Base-by-base conservation (phyloP, 306 rosid genomes). In the Phaseolus lunatus region DNA sequence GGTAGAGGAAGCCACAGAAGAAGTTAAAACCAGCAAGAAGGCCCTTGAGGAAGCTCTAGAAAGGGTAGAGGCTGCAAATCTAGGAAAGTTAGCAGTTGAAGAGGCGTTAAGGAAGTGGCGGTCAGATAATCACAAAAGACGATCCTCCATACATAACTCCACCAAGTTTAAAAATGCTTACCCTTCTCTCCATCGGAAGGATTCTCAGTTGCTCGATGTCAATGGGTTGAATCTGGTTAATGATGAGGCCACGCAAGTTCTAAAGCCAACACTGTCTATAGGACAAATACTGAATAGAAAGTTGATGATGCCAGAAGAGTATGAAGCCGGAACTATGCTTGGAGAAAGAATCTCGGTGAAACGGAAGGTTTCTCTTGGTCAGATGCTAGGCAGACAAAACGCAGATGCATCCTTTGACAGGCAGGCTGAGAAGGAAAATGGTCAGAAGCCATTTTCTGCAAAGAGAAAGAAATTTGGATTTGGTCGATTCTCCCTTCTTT, bases 31-130 rank as follows among this genome's bases (percentile, higher is more conserved):
- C 65, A 90, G 94, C 89, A 85, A 88, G 83, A 84, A 20, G 73
- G 92, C 85, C 22, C 72, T 95, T 80, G 97, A 95, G 83, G 97
- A 87, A 78, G 99, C 97, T 68, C 67, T 92, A 70, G 85, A 85
- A 77, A 88, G 96, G 81, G 97, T 90, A 72, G 99, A 92, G 65
- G 89, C 91, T 76, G 99, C 99, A 76, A 91, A 89, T 73, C 75
- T 39, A 74, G 99, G 88, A 53, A 95, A 89, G 87, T 85, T 86
- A 15, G 92, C 77, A 14, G 91, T 95, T 18, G 96, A 95, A 85
- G 99, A 92, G 77, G 87, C 96, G 1, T 89, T 92, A 67, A 91
- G 96, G 78, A 92, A 83, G 71, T 95, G 99, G 99, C 87, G 96
- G 35, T 89, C 94, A 0, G 90, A 90, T 13, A 80, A 90, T 49